Base-by-base conservation (phyloP, 371 early-diverging fungal species). In the Encephalitozoon cuniculi region DNA sequence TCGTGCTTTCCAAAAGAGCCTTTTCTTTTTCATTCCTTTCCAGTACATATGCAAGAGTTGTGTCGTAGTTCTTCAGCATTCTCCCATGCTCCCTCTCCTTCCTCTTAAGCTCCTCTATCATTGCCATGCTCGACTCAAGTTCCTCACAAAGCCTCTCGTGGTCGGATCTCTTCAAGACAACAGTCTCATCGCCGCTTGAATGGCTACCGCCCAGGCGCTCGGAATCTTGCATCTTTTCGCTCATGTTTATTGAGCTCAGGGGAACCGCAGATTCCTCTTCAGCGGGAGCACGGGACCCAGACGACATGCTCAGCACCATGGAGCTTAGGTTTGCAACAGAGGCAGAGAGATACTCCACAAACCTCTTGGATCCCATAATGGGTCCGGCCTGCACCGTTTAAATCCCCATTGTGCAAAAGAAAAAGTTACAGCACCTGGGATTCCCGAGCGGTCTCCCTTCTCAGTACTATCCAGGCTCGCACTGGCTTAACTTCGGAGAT, bases 371-470 rank as follows among this genome's bases (percentile, higher is more conserved):
- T 59, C 37, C 59, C 18, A 34, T 59, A 15, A 59, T 59, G 37
- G 54, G 34, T 11, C 54, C 30, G 1, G 5, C n/a, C 5, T 1
- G 9, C 54, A 54, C 0, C 9, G 9, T 30, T 34, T 30, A 54
- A 54, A 26, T 54, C 54, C 7, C 9, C 1, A 28, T 4, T n/a
- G 9, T 0, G 1, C 3, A 39, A 65, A 39, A 21, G 15, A 67
- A 82, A 82, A 81, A 87, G 77, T 67, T 86, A 82, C 85, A 69
- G 79, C 85, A 86, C 86, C 71, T 71, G 63, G 81, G 82, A 85
- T 86, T 87, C 86, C 86, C 87, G 83, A 71, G 85, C 84, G 81
- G 86, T 87, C 86, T 71, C 87, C 86, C 81, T 83, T 82, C 84
- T 71, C 80, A 87, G 86, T 87, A 87, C 86, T 86, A 79, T 81